These are phyloP conservation scores for Thozetella sp. DNA, from an alignment of 495 filamentous ascomycete genomes.

Conservation along the genomic window DNA sequence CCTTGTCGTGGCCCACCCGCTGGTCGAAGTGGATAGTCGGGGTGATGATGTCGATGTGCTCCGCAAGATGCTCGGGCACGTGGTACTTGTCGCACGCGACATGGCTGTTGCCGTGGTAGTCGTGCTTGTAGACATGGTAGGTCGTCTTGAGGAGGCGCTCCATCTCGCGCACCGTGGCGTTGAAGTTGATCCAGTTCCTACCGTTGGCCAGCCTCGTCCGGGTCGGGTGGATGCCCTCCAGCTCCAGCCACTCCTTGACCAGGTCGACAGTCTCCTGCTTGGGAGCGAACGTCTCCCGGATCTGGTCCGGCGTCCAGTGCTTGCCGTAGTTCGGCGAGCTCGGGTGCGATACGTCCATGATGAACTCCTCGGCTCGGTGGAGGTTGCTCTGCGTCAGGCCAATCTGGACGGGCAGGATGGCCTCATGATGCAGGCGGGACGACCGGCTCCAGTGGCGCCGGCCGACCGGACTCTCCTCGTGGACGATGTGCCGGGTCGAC, in stretches of 20 bases:
- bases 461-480: slow-evolving; percentile 5
- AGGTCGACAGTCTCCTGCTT: slow-evolving; percentile 11
- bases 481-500: slow-evolving; percentile 3
- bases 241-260: slow-evolving; percentile 42
- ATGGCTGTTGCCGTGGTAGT: slow-evolving; percentile 19
- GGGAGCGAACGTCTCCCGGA: slow-evolving; percentile 44
- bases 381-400: slow-evolving; percentile 19
- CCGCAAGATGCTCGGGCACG: slow-evolving; percentile 46
- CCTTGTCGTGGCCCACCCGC: slow-evolving; percentile 4
- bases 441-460: slow-evolving; percentile 12
- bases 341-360: slow-evolving; percentile 51
- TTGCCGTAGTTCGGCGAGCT: slow-evolving; percentile 54
- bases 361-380: slow-evolving; percentile 11
- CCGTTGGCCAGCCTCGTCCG: slow-evolving; percentile 7
- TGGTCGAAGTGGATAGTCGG: slow-evolving; percentile 32
- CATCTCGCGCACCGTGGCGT: slow-evolving; percentile 51
- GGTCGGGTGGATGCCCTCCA: slow-evolving; percentile 43
- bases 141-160: slow-evolving; percentile 52
- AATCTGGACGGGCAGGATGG: slow-evolving; percentile 22
- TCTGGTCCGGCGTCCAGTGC: slow-evolving; percentile 44
- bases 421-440: slow-evolving; percentile 13
- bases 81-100: slow-evolving; percentile 38
- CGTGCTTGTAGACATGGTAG: slow-evolving; percentile 49
- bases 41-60: slow-evolving; percentile 58
- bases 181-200: slow-evolving; percentile 46